These are phyloP conservation scores for Tetragonia tetragonoides DNA, from an alignment of 148 eudicot genomes.

Conservation along the genomic window DNA sequence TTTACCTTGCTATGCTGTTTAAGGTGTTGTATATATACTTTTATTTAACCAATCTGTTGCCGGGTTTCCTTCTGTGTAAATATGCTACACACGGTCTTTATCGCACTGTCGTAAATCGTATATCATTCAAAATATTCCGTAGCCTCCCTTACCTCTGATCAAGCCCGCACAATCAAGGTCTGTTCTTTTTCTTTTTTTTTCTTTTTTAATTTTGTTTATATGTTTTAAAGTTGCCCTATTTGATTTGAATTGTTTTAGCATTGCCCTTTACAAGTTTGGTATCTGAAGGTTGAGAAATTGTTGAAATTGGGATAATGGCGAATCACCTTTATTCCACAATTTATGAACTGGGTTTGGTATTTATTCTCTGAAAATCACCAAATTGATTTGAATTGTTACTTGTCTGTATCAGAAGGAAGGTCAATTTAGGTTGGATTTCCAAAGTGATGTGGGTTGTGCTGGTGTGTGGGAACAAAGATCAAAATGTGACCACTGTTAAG, in stretches of 20 bases:
- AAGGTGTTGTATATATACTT: too few relatives aligned
- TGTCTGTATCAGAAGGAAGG: not conserved
- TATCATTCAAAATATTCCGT: too few relatives aligned
- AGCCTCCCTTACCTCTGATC: slow-evolving; percentile 80
- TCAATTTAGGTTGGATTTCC: not conserved
- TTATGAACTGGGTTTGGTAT: not conserved
- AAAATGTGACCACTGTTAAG: too few relatives aligned
- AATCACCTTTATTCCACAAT: too few relatives aligned
- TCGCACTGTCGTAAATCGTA: too few relatives aligned
- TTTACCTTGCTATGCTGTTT: too few relatives aligned
- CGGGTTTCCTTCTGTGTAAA: too few relatives aligned
- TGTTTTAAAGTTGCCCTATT: not conserved
- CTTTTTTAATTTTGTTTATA: not conserved
- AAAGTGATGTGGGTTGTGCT: not conserved
- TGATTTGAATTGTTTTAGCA: not conserved
- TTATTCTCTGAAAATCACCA: not conserved
- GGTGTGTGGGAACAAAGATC: not conserved
- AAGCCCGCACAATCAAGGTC: slow-evolving; percentile 91
- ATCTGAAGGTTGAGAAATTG: not conserved
- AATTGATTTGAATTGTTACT: too few relatives aligned
- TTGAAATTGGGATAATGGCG: not conserved
- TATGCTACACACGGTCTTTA: too few relatives aligned
- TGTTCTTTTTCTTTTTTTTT: too few relatives aligned
- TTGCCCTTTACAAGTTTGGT: not conserved
- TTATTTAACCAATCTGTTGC: too few relatives aligned